Percentiles rank a stretch among this genome's conserved stretches.
These are phyloP conservation scores for Verticillium isaacii DNA, from an alignment of 2,329 filamentous ascomycete species.

Conservation along the genomic window DNA sequence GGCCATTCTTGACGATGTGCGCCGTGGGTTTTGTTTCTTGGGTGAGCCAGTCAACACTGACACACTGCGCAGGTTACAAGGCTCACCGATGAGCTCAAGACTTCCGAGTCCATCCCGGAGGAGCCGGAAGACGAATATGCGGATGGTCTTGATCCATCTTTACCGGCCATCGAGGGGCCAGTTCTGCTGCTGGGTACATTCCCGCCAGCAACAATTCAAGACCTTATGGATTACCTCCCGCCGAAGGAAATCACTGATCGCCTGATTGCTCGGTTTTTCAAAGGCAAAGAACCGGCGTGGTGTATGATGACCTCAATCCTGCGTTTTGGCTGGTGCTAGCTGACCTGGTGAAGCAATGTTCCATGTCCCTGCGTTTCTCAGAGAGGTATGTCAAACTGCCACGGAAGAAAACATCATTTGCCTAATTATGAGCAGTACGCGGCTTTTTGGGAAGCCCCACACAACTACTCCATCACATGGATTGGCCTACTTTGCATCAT, in stretches of 20 bases:
- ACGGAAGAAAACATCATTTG: neutral
- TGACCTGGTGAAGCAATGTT: conserved; percentile 17
- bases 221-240: conserved; percentile 17
- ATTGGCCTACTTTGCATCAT: conserved; percentile 26
- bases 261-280: conserved; percentile 22
- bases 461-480: conserved; percentile 16
- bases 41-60: neutral
- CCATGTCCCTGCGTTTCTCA: conserved; percentile 21
- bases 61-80: conserved; percentile 12
- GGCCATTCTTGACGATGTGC: conserved; percentile 23
- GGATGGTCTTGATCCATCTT: conserved; percentile 9
- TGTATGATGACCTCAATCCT: neutral
- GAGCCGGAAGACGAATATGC: conserved; percentile 15
- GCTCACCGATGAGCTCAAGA: conserved; percentile 16
- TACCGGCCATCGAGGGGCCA: conserved; percentile 12
- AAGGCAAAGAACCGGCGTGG: conserved; percentile 20
- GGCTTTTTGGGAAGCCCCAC: conserved; percentile 21
- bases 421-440: conserved; percentile 16
- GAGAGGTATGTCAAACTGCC: conserved; percentile 5
- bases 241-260: conserved; percentile 16
- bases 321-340: neutral
- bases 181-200: conserved; percentile 19
- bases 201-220: conserved; percentile 10
- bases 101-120: conserved; percentile 5
- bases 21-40: neutral